Conservation (phyloP, 371 early-diverging fungal genomes). For the Lichtheimia corymbifera region DNA sequence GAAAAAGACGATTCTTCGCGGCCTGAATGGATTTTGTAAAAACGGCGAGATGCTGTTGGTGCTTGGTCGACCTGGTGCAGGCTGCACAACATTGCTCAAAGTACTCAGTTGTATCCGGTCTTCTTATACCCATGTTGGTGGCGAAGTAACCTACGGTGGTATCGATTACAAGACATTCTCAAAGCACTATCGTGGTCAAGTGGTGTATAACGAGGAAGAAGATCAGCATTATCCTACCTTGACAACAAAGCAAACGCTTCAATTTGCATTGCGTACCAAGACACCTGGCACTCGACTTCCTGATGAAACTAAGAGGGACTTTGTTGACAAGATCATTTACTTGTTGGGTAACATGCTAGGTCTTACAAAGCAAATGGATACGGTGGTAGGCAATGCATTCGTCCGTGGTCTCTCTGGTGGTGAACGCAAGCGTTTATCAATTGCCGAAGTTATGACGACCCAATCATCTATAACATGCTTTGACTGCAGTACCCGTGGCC, state of each 20-base stretch:
- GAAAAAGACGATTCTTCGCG: slow-evolving; percentile 43
- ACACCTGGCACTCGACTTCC: slow-evolving; percentile 64
- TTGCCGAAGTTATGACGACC: slow-evolving; percentile 86
- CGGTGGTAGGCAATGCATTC: slow-evolving; percentile 82
- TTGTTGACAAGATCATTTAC: slow-evolving; percentile 47
- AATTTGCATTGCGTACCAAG: slow-evolving; percentile 66
- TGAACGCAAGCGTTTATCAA: slow-evolving; percentile 85
- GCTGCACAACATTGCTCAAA: slow-evolving; percentile 68
- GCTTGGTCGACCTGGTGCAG: slow-evolving; percentile 72
- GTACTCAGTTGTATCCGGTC: slow-evolving; percentile 64
- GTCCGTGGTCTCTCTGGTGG: slow-evolving; percentile 86
- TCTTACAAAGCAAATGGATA: slow-evolving; percentile 72
- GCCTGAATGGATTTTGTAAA: slow-evolving; percentile 58
- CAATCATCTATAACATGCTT: slow-evolving; percentile 66
- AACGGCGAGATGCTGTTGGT: slow-evolving; percentile 76
- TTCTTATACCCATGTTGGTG: slow-evolving; percentile 55
- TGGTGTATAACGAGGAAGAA: slow-evolving; percentile 70
- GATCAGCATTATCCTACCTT: slow-evolving; percentile 71
- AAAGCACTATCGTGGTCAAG: slow-evolving; percentile 59
- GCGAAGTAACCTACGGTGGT: slow-evolving; percentile 62
- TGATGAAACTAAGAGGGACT: slow-evolving; percentile 38
- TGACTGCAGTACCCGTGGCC: slow-evolving; percentile 87
- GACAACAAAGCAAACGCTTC: slow-evolving; percentile 67
- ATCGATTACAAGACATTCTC: slow-evolving; percentile 53
- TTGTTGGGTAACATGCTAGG: slow-evolving; percentile 71